phyloP scores from a whole-genome alignment of 495 filamentous ascomycete species.

The Talaromyces trachyspermus region DNA sequence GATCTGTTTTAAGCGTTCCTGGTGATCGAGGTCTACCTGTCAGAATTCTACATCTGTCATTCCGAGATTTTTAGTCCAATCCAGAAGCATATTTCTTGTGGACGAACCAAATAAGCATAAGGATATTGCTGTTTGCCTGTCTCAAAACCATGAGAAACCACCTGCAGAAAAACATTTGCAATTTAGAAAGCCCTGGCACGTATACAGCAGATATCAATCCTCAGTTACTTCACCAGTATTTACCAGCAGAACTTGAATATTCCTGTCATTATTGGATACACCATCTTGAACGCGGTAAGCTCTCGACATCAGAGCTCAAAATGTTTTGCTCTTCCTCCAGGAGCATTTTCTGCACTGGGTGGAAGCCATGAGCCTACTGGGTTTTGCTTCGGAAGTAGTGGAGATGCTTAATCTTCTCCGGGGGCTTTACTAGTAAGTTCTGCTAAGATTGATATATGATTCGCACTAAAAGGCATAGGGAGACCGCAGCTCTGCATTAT shows the following conservation, averaged over 20 bases:
- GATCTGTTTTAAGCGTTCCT: constrained; percentile 8
- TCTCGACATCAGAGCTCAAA: constrained; percentile 14
- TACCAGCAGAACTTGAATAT: constrained; percentile 30
- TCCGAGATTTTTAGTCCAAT: constrained; percentile 18
- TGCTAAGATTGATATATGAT: constrained; percentile 13
- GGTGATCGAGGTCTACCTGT: neutral
- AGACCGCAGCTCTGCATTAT: constrained; percentile 13
- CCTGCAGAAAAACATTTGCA: constrained; percentile 27
- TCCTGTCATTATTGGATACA: constrained; percentile 39
- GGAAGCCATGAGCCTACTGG: constrained; percentile 28
- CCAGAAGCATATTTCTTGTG: constrained; percentile 19
- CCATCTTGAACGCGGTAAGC: constrained; percentile 25
- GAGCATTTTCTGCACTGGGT: constrained; percentile 35
- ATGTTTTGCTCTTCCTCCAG: constrained; percentile 24
- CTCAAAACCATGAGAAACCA: constrained; percentile 20
- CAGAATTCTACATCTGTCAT: constrained; percentile 12
- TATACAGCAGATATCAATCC: constrained; percentile 15
- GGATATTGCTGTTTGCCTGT: constrained; percentile 12
- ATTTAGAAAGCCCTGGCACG: constrained; percentile 17
- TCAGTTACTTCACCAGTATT: constrained; percentile 11
- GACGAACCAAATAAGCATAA: constrained; percentile 14
- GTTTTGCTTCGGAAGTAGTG: constrained; percentile 19
- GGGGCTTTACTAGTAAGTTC: constrained; percentile 13
- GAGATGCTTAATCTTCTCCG: constrained; percentile 10
- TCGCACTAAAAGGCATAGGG: constrained; percentile 5